Percentiles rank a stretch among this genome's conserved stretches.
Conservation (phyloP, 1,284 basidiomycete species). For the Sporisorium scitamineum region DNA sequence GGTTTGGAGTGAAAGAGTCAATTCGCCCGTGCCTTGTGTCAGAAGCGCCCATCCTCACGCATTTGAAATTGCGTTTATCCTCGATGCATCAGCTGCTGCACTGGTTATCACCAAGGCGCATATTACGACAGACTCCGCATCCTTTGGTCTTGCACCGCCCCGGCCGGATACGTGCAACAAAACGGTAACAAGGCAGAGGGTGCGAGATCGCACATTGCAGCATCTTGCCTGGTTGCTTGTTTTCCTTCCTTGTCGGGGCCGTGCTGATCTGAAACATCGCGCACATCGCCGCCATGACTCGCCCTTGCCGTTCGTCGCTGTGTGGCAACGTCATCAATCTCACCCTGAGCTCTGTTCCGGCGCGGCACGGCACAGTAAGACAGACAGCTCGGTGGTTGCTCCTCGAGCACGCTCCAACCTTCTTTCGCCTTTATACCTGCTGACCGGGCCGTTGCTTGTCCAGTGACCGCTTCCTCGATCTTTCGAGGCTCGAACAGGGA, state of each 20-base stretch:
- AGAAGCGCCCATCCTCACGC: conserved; percentile 7
- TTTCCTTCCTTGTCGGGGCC: too few relatives aligned
- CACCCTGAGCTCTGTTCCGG: too few relatives aligned
- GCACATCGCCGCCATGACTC: neutral
- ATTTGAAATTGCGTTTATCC: neutral
- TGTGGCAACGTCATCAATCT: conserved; percentile 4
- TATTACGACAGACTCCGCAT: conserved; percentile 2
- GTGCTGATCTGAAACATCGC: neutral
- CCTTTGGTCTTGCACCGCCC: neutral
- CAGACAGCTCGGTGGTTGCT: neutral
- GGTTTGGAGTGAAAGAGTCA: neutral
- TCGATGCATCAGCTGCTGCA: neutral
- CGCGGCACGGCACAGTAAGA: neutral
- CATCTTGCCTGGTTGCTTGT: neutral
- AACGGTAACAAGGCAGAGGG: neutral
- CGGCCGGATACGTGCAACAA: neutral
- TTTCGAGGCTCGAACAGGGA: neutral
- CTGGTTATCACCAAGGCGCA: neutral
- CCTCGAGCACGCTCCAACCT: too few relatives aligned
- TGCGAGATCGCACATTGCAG: neutral
- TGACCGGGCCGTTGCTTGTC: neutral
- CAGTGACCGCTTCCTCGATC: neutral
- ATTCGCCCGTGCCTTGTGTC: conserved; percentile 6
- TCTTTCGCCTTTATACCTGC: neutral
- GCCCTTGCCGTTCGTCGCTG: neutral